Conservation (phyloP, 129 eudicot genomes). For the Escallonia rubra region DNA sequence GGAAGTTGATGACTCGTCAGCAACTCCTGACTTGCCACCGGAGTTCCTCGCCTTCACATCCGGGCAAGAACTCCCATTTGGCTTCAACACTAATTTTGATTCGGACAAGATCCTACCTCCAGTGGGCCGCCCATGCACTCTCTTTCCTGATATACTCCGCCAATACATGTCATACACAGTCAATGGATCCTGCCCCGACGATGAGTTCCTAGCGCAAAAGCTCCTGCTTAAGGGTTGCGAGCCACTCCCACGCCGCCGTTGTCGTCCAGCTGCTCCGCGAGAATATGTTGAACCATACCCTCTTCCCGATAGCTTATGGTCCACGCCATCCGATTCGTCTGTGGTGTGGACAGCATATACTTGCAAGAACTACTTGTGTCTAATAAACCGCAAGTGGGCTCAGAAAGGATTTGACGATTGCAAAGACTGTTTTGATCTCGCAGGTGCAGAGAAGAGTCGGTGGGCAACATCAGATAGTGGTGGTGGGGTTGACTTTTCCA, state of each 20-base stretch:
- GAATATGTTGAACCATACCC: slow-evolving; percentile 51
- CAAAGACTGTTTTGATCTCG: slow-evolving; percentile 68
- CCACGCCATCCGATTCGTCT: slow-evolving; percentile 60
- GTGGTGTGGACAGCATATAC: slow-evolving; percentile 76
- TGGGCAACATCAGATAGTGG: slow-evolving; percentile 25
- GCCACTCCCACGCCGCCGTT: slow-evolving; percentile 69
- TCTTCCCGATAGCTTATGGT: slow-evolving; percentile 52
- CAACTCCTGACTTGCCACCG: slow-evolving; percentile 32
- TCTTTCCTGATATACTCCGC: slow-evolving; percentile 29
- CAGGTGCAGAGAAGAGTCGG: slow-evolving; percentile 42
- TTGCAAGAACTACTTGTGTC: slow-evolving; percentile 63
- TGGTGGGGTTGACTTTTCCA: slow-evolving; percentile 33
- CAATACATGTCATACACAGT: slow-evolving; percentile 45
- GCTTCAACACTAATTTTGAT: slow-evolving; percentile 42
- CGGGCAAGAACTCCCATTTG: slow-evolving; percentile 62
- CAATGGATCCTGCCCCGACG: slow-evolving; percentile 63
- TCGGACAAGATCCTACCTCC: slow-evolving; percentile 53
- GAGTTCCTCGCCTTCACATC: slow-evolving; percentile 57
- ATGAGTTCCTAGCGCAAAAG: slow-evolving; percentile 53
- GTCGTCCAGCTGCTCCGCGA: slow-evolving; percentile 54
- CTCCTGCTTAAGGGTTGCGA: slow-evolving; percentile 65
- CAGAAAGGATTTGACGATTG: slow-evolving; percentile 53
- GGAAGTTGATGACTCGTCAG: background rate
- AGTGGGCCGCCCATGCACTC: slow-evolving; percentile 51
- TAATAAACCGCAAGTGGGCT: slow-evolving; percentile 29